Percentiles rank a stretch among this genome's conserved stretches.
Evolutionary conservation across 805 yeast genomes (phyloP).

Genomic region (Suhomyces canberraensis): DNA sequence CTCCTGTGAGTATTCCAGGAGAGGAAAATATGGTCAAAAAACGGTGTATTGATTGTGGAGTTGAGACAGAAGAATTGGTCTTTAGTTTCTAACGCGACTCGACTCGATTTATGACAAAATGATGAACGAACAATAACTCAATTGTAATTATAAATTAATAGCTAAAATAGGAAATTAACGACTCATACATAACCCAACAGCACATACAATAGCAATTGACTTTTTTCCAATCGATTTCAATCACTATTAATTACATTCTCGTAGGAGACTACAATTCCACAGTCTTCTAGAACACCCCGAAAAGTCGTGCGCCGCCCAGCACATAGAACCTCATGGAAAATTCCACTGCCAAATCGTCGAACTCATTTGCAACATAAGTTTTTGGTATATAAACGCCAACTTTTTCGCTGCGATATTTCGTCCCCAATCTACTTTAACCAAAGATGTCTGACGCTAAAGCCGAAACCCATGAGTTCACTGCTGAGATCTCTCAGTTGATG

Average conservation of each 20-base stretch:
- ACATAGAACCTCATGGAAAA: slow-evolving; percentile 32
- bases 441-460: slow-evolving; percentile 52
- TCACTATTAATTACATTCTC: too few species aligned
- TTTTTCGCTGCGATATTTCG: not conserved
- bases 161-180: too few species aligned
- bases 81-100: slow-evolving; percentile 1
- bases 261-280: too few species aligned
- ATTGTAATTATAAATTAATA: too few species aligned
- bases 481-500: slow-evolving; percentile 99
- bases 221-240: too few species aligned
- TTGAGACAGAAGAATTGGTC: slow-evolving; percentile 75
- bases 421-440: slow-evolving; percentile 1
- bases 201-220: too few species aligned
- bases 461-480: slow-evolving; percentile 96
- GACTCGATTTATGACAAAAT: too few species aligned
- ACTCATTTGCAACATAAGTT: slow-evolving; percentile 14
- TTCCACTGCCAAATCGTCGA: slow-evolving; percentile 18
- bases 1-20: slow-evolving; percentile 46
- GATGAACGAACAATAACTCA: too few species aligned
- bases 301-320: slow-evolving; percentile 7
- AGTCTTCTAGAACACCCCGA: too few species aligned
- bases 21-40: slow-evolving; percentile 42
- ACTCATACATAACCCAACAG: too few species aligned
- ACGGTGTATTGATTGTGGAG: slow-evolving; percentile 77
- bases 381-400: slow-evolving; percentile 1